These are phyloP conservation scores for Pseudocercospora fuligena DNA, from an alignment of 2,329 filamentous ascomycete species.

Conservation along the genomic window DNA sequence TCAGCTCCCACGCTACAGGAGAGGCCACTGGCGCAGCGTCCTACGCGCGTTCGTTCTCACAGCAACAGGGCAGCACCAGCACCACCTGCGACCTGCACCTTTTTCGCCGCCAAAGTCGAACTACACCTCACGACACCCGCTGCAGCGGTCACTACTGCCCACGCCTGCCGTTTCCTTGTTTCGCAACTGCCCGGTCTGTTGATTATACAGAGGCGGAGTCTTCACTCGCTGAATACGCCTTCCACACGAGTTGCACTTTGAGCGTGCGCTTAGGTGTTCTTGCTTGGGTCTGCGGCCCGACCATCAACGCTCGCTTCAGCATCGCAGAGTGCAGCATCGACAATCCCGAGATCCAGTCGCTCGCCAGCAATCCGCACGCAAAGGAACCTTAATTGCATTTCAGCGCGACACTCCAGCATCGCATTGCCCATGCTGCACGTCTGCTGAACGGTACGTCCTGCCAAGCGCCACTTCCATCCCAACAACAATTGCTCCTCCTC, in stretches of 20 bases:
- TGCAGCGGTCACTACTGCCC: conserved; percentile 10
- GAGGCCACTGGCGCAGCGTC: conserved; percentile 32
- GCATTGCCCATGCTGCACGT: conserved; percentile 25
- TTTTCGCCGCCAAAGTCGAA: neutral
- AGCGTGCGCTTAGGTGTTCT: neutral
- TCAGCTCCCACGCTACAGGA: conserved; percentile 32
- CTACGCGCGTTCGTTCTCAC: conserved; percentile 39
- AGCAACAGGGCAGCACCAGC: conserved; percentile 34
- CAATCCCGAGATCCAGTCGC: neutral
- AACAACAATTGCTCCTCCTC: neutral
- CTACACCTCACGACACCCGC: conserved; percentile 15
- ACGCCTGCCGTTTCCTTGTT: conserved; percentile 1
- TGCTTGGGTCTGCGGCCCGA: conserved; percentile 16
- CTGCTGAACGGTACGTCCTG: conserved; percentile 21
- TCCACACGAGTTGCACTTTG: neutral
- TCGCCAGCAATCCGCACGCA: neutral
- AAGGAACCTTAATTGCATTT: conserved; percentile 3
- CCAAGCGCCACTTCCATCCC: neutral
- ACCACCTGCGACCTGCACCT: conserved; percentile 25
- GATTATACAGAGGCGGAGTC: neutral
- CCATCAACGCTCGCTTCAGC: conserved; percentile 20
- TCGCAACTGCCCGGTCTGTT: neutral
- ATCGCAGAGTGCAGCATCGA: conserved; percentile 8
- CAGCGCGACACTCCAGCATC: conserved; percentile 12
- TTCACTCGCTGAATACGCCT: neutral